Evolutionary conservation across 1,139 yeast species (phyloP), one percentile per base, ranked within the genome.

Genomic region (Debaryomycetaceae sp.): DNA sequence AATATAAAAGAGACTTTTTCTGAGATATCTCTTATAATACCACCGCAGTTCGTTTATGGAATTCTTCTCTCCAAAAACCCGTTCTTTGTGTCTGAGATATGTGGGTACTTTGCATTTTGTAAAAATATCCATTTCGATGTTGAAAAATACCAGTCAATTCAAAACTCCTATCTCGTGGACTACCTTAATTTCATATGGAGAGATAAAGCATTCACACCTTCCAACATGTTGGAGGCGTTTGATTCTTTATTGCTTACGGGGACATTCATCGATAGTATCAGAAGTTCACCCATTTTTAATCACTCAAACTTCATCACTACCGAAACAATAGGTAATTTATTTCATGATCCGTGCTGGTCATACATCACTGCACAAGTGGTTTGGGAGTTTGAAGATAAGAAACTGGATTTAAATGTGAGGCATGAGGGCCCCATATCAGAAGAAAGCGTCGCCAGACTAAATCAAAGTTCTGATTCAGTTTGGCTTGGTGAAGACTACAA

Each of bases 161-260:
- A 79, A 44, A 81, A 82, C 45, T 65, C 78, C 0, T 78, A 75
- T 47, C 76, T 83, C 6, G 71, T 81, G 70, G 90, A 85, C 56
- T 55, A 78, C 6, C 72, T 86, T 42, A 84, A 84, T 48, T 68
- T 78, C 31, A 49, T 82, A 0, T 85, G 91, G 91, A 66, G 87
- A 51, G 82, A 82, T 49, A 75, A 71, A 54, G 58, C 61, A 9
- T 54, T 70, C 40, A 45, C 53, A 14, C 49, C 52, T 35, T 60
- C 54, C 33, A 45, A 45, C 1, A 44, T 47, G 1, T 44, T 51
- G 1, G 50, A 49, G 6, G 51, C 61, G 1, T 53, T 61, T 7
- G 68, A 62, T 37, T 78, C 72, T 1, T 63, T 82, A 48, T 65
- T 70, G 36, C 66, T 82, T 34, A 66, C 72, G 17, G 64, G 69